Evolutionary conservation across 2,329 filamentous ascomycete species (phyloP), one percentile per base, ranked within the genome.

Genomic region (Curvularia verruculosa): DNA sequence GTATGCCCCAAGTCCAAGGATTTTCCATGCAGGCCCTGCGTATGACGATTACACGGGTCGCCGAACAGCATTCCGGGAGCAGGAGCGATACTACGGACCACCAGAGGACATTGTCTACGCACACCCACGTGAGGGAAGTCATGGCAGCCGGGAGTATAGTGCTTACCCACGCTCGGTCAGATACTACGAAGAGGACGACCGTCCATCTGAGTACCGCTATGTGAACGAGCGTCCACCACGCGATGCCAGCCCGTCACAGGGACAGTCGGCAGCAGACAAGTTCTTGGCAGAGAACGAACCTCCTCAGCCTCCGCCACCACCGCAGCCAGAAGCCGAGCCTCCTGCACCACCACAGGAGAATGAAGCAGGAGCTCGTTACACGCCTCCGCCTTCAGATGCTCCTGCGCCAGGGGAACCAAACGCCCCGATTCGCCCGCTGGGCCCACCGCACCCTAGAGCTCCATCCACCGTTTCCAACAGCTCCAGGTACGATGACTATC

Each of bases 391-490:
- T 19, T 56, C 66, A 41, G 69, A 53, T 41, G 36, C 56, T 21
- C 45, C 60, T 13, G 46, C 54, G 31, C 51, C 62, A n/a, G 63
- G 49, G 28, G 69, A 70, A 28, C 19, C 56, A 31, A 60, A 59
- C 9, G 59, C 58, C 7, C 59, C 54, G 10, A 52, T 51, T 43
- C 63, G 59, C 9, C 45, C 65, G 18, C 62, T 68, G 29, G 59
- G 58, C n/a, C 50, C 65, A 7, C 62, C 61, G 21, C 68, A 63
- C 13, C 66, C 62, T 37, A 51, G 60, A 36, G 64, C 70, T 28
- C 67, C 67, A 19, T 74, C 73, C 2, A 70, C 69, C 9, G 63
- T 71, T 5, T 74, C 72, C 8, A 75, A 75, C 58, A 66, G 70
- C 9, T 74, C 74, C 7, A 65, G 66, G 28, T 69, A 72, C 49